Evolutionary conservation across 2,329 filamentous ascomycete species (phyloP).

Genomic region (Mollisia scopiformis): DNA sequence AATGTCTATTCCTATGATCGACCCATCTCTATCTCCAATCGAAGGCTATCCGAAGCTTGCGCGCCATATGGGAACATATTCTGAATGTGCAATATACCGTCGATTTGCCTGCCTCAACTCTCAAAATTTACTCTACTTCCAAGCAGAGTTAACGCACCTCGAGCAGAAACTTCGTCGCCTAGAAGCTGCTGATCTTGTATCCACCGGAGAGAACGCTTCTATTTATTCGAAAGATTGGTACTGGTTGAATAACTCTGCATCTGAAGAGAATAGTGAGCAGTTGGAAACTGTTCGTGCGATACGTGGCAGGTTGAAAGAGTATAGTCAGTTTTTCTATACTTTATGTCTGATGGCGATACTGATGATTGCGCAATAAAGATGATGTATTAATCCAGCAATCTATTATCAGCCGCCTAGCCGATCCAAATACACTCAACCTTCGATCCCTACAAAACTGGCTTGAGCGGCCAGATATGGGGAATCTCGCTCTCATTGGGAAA

Average conservation of each 20-base stretch:
- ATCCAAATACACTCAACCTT: background rate
- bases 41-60: slow-evolving; percentile 8
- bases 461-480: slow-evolving; percentile 3
- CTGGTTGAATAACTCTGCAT: background rate
- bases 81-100: slow-evolving; percentile 2
- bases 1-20: background rate
- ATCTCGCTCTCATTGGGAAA: slow-evolving; percentile 3
- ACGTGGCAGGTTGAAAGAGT: slow-evolving; percentile 5
- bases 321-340: slow-evolving; percentile 1
- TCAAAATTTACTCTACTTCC: slow-evolving; percentile 5
- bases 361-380: background rate
- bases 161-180: background rate
- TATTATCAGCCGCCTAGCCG: background rate
- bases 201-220: background rate
- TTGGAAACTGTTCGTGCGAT: background rate
- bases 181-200: background rate
- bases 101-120: slow-evolving; percentile 1
- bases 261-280: background rate
- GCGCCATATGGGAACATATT: background rate
- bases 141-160: background rate
- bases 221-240: slow-evolving; percentile 3
- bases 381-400: slow-evolving; percentile 6
- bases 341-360: background rate
- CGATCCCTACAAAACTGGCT: slow-evolving; percentile 10
- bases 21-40: background rate